phyloP scores from a whole-genome alignment of 176 grass and related monocot species.

The Dactylis glomerata region DNA sequence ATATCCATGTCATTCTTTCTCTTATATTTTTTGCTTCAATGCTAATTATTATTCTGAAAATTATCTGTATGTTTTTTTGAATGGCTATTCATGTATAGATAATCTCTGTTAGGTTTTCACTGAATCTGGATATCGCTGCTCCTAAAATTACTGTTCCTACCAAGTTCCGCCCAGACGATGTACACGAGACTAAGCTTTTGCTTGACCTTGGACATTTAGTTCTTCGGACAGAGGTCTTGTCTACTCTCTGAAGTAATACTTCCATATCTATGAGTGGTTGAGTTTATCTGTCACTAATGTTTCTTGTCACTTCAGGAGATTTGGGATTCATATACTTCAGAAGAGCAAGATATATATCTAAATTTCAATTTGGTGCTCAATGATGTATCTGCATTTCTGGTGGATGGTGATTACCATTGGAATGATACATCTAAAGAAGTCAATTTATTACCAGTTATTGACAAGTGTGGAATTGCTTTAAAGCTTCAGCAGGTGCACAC shows the following conservation, averaged over 20 bases:
- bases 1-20: not conserved
- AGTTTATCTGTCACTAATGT: constrained; percentile 19
- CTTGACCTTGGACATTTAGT: constrained; percentile 94
- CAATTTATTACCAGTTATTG: constrained; percentile 80
- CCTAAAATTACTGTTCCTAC: constrained; percentile 93
- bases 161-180: constrained; percentile 81
- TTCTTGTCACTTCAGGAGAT: constrained; percentile 69
- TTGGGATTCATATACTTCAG: constrained; percentile 67
- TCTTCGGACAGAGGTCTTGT: constrained; percentile 72
- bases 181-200: constrained; percentile 86
- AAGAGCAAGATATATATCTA: constrained; percentile 82
- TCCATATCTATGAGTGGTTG: constrained; percentile 23
- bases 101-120: constrained; percentile 66
- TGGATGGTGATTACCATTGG: constrained; percentile 93
- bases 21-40: not conserved
- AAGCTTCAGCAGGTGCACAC: constrained; percentile 90
- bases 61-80: constrained; percentile 12
- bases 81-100: not conserved
- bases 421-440: constrained; percentile 47
- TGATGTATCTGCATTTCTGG: constrained; percentile 96
- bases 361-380: constrained; percentile 93
- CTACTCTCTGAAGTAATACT: constrained; percentile 17
- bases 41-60: constrained; percentile 1
- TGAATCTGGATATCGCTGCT: constrained; percentile 97
- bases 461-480: constrained; percentile 86